Conservation (phyloP, 768 basidiomycete genomes). For the Rhodotorula toruloides region DNA sequence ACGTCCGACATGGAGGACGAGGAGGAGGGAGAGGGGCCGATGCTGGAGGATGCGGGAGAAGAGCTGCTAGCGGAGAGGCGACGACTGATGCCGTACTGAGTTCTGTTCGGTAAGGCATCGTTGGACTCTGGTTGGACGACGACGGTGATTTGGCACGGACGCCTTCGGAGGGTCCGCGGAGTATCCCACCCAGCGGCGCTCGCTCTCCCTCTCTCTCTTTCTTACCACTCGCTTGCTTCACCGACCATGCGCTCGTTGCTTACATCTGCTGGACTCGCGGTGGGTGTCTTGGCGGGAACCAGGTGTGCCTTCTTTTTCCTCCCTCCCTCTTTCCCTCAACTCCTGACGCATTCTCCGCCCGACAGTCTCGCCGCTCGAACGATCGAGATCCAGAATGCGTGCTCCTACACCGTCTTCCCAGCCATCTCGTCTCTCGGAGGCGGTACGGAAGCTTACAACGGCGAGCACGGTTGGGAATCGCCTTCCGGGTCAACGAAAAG, state of each 20-base stretch:
- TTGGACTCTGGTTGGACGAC: background rate
- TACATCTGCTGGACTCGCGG: background rate
- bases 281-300: background rate
- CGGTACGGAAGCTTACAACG: background rate
- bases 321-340: background rate
- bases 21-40: conserved; percentile 20
- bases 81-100: conserved; percentile 46
- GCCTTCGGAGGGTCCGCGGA: background rate
- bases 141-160: no score
- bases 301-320: background rate
- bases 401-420: conserved; percentile 13
- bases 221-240: no score
- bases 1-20: conserved; percentile 27
- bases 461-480: background rate
- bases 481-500: background rate
- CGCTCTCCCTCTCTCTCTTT: background rate
- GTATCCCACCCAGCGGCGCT: background rate
- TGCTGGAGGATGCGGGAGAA: conserved; percentile 41
- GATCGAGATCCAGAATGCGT: conserved; percentile 8
- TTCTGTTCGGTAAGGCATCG: background rate
- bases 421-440: conserved; percentile 1
- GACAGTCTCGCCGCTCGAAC: conserved; percentile 12
- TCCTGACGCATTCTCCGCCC: background rate
- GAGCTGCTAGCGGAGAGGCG: conserved; percentile 44
- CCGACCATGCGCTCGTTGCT: background rate